These are phyloP conservation scores for Wallacemonas sp. DNA, from an alignment of 208 protist species.

Conservation along the genomic window DNA sequence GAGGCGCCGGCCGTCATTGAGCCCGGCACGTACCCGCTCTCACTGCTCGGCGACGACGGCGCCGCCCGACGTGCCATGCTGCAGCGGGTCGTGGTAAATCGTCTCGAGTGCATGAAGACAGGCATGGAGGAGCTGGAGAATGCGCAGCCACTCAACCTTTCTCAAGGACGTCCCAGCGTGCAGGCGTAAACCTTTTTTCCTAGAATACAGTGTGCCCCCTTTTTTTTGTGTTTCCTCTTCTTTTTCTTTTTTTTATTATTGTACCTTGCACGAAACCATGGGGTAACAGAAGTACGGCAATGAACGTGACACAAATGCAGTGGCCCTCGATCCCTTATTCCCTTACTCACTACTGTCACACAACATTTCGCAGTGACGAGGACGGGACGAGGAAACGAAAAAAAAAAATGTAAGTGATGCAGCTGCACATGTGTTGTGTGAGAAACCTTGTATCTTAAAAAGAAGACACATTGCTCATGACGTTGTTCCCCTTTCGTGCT, in stretches of 20 bases:
- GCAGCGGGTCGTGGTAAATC: constrained; percentile 28
- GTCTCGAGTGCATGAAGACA: constrained; percentile 34
- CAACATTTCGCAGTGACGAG: too few species aligned
- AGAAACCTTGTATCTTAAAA: too few species aligned
- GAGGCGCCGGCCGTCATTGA: constrained; percentile 7
- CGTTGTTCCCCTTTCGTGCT: background rate
- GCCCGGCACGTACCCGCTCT: constrained; percentile 32
- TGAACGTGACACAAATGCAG: background rate
- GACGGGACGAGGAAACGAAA: too few species aligned
- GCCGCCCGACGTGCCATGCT: constrained; percentile 22
- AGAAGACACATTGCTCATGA: too few species aligned
- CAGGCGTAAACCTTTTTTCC: background rate
- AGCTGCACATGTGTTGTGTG: too few species aligned
- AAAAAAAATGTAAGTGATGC: too few species aligned
- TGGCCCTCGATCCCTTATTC: too few species aligned
- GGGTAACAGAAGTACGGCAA: background rate
- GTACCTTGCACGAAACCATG: constrained; percentile 5
- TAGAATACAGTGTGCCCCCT: too few species aligned
- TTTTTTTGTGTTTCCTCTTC: constrained; percentile 27
- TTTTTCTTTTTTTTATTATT: constrained; percentile 7
- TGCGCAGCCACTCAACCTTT: background rate
- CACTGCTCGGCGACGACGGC: constrained; percentile 30
- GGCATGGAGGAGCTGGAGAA: constrained; percentile 19
- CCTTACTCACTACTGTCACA: too few species aligned
- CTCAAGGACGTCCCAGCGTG: constrained; percentile 1